Evolutionary conservation across 139 green algal genomes (phyloP).

Genomic region (Coelastrella sp.): DNA sequence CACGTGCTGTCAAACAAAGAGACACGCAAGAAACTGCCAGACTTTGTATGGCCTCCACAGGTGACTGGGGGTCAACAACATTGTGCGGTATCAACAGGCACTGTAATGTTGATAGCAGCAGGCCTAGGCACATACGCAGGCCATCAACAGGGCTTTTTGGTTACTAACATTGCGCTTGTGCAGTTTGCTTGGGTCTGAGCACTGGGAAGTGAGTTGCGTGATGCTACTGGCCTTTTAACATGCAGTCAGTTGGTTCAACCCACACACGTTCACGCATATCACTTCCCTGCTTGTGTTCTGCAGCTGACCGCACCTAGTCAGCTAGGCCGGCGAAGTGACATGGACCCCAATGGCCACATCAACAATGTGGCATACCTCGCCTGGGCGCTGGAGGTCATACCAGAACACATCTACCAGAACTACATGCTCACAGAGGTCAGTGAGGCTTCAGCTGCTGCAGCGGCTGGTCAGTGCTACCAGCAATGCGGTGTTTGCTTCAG

Average conservation of each 20-base stretch:
- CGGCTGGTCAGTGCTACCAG: neutral
- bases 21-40: conserved; percentile 69
- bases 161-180: no score
- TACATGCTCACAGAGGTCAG: conserved; percentile 78
- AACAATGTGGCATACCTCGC: conserved; percentile 98
- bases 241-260: no score
- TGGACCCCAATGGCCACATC: conserved; percentile 99
- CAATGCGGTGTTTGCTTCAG: neutral
- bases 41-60: conserved; percentile 56
- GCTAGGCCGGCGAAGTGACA: conserved; percentile 85
- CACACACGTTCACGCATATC: no score
- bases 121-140: no score
- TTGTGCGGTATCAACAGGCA: no score
- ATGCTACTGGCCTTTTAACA: no score
- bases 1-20: conserved; percentile 60
- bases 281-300: neutral
- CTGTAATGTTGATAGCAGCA: no score
- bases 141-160: no score
- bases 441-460: no score
- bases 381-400: conserved; percentile 93
- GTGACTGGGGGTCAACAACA: neutral
- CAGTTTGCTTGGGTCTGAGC: no score
- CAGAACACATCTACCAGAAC: conserved; percentile 74
- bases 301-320: conserved; percentile 50
- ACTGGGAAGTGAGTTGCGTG: no score